Conservation (phyloP, 2,329 filamentous ascomycete species). For the Raffaelea deltoideospora region DNA sequence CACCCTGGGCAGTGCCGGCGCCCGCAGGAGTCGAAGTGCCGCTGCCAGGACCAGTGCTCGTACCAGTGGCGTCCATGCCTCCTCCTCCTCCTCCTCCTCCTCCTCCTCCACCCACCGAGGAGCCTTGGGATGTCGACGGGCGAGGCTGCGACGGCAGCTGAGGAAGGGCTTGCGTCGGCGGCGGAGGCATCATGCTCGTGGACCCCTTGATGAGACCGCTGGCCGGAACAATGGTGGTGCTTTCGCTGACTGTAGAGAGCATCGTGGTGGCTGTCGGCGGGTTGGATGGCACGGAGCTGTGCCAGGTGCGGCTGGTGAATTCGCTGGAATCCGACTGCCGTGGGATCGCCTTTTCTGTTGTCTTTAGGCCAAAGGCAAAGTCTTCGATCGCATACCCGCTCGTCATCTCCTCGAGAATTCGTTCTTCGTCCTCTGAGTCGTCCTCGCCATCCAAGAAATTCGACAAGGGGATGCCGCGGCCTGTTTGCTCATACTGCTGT, state of each 20-base stretch:
- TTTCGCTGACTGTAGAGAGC: conserved; percentile 60
- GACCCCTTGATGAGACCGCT: conserved; percentile 13
- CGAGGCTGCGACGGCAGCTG: conserved; percentile 25
- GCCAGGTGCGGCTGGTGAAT: conserved; percentile 63
- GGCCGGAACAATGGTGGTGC: conserved; percentile 13
- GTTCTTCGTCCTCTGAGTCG: conserved; percentile 58
- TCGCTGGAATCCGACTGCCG: conserved; percentile 73
- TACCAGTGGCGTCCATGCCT: no score
- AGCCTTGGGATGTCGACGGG: conserved; percentile 15
- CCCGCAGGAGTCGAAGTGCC: no score
- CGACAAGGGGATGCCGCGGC: no score
- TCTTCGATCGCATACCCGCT: conserved; percentile 69
- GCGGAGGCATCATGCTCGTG: conserved; percentile 23
- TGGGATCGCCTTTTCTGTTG: conserved; percentile 34
- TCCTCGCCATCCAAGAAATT: conserved; percentile 43
- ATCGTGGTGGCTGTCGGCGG: conserved; percentile 47
- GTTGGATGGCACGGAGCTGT: conserved; percentile 63
- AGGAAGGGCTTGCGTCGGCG: conserved; percentile 31
- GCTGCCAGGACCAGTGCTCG: no score
- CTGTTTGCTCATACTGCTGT: no score
- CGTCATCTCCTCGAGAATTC: conserved; percentile 76
- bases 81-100: no score
- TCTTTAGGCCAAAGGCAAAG: conserved; percentile 56
- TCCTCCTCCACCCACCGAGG: conserved; percentile 6
- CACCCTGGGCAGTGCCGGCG: conserved; percentile 34